These are phyloP conservation scores for Alternaria novae-zelandiae DNA, from an alignment of 2,329 filamentous ascomycete species.

Conservation along the genomic window DNA sequence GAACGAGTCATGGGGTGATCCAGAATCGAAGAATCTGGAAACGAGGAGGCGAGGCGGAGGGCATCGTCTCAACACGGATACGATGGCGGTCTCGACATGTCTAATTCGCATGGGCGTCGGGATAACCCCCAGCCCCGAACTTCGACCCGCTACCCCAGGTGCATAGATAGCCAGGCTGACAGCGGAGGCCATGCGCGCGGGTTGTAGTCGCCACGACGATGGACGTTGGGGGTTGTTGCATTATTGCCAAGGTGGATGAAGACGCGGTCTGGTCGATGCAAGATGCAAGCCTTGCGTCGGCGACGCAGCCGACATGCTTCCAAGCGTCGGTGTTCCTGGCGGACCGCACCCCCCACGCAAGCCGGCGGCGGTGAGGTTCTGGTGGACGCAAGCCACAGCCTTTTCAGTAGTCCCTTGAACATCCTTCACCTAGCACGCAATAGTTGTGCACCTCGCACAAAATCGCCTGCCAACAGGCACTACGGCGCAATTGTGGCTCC, in stretches of 20 bases:
- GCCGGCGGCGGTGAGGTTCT: neutral
- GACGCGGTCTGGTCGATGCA: slow-evolving; percentile 6
- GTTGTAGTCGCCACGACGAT: slow-evolving; percentile 5
- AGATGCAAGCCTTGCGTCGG: slow-evolving; percentile 1
- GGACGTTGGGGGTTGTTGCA: neutral
- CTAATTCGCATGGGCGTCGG: neutral
- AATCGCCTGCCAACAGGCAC: slow-evolving; percentile 10
- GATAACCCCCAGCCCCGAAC: neutral
- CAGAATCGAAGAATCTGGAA: neutral
- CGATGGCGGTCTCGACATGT: neutral
- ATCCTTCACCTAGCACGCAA: slow-evolving; percentile 1
- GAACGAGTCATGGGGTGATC: slow-evolving; percentile 10
- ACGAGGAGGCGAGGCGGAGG: slow-evolving; percentile 2
- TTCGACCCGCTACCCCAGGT: slow-evolving; percentile 2
- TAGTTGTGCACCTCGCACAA: slow-evolving; percentile 11
- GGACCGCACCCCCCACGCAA: slow-evolving; percentile 1
- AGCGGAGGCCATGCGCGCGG: slow-evolving; percentile 3
- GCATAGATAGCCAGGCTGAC: neutral
- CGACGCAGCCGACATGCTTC: slow-evolving; percentile 4
- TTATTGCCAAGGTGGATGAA: neutral
- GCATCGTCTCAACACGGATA: neutral
- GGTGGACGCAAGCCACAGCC: slow-evolving; percentile 2
- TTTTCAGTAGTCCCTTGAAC: neutral
- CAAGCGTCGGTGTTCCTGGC: slow-evolving; percentile 5
- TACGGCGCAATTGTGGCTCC: slow-evolving; percentile 15